Base-by-base conservation (phyloP, 257 asterid species). In the Przewalskia tangutica region DNA sequence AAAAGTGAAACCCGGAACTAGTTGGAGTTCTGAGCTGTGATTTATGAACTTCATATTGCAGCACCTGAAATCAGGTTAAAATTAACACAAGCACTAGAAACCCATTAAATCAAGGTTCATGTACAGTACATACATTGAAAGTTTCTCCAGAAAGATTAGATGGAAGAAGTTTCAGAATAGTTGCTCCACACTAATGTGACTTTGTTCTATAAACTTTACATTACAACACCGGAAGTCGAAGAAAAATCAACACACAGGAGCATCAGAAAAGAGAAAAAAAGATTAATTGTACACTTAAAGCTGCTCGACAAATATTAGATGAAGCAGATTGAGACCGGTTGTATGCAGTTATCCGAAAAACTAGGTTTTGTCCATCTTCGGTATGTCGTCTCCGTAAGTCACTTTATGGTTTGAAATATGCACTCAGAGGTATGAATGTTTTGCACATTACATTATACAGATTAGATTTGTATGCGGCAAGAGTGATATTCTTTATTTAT, bases 241-340 rank as follows among this genome's bases (percentile, higher is more conserved):
- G 59, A 20, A 46, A 11, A 20, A 1, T n/a, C 55, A 68, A 68
- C n/a, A 9, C 13, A 51, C 17, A 11, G 42, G 8, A 70, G 16
- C 56, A 55, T 56, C n/a, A 48, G 20, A 38, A 11, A 54, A 36
- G 23, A 11, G 34, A 55, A 51, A 20, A 10, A 32, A 34, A 38
- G 23, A 38, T 34, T 16, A 8, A 7, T 66, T 60, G 6, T 44
- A 79, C 53, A 42, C 0, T 63, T 20, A 65, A 77, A 58, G 51
- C 42, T 59, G 55, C 70, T 23, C 27, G 54, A 16, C 53, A 8
- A 38, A 56, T 67, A 68, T 85, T 84, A 87, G n/a, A 84, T 63
- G 76, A 83, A 78, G 75, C 84, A 79, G 76, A 64, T 58, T 34
- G 79, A 46, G 59, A 65, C 83, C 53, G 89, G 77, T 82, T 65